phyloP scores from a whole-genome alignment of 2,329 filamentous ascomycete species.

The Microthyrium microscopicum region DNA sequence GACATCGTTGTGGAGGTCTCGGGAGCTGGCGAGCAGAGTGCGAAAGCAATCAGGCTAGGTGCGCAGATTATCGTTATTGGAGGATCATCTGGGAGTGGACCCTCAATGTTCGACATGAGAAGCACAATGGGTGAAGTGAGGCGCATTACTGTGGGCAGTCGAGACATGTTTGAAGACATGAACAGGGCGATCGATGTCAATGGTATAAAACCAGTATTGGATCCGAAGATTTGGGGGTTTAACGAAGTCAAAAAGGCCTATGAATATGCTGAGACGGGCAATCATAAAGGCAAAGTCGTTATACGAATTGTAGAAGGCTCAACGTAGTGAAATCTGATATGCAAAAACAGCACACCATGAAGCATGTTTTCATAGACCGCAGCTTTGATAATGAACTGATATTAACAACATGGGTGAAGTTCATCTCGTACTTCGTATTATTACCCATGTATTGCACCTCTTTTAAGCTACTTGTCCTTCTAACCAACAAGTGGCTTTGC shows the following conservation, averaged over 20 bases:
- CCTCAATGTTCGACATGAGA: too few relatives aligned
- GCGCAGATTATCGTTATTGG: conserved; percentile 41
- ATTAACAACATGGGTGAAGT: too few relatives aligned
- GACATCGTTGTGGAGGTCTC: conserved; percentile 52
- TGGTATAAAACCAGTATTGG: conserved; percentile 41
- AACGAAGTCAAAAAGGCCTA: conserved; percentile 35
- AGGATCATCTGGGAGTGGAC: too few relatives aligned
- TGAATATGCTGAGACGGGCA: conserved; percentile 32
- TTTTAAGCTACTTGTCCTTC: too few relatives aligned
- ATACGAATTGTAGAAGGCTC: too few relatives aligned
- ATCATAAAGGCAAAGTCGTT: conserved; percentile 28
- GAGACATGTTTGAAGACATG: conserved; percentile 42
- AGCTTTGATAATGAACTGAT: too few relatives aligned
- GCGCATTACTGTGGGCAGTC: conserved; percentile 39
- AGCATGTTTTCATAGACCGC: too few relatives aligned
- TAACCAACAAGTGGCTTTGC: conserved; percentile 7
- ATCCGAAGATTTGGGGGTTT: conserved; percentile 39
- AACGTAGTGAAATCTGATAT: too few relatives aligned
- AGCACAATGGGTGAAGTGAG: conserved; percentile 39
- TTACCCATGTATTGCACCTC: too few relatives aligned
- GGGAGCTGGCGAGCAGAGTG: conserved; percentile 24
- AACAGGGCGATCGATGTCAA: conserved; percentile 40
- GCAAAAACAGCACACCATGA: too few relatives aligned
- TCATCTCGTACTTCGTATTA: too few relatives aligned
- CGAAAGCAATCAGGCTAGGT: conserved; percentile 37